Conservation (phyloP, 495 filamentous ascomycete species). For the Trypethelium eluteriae region DNA sequence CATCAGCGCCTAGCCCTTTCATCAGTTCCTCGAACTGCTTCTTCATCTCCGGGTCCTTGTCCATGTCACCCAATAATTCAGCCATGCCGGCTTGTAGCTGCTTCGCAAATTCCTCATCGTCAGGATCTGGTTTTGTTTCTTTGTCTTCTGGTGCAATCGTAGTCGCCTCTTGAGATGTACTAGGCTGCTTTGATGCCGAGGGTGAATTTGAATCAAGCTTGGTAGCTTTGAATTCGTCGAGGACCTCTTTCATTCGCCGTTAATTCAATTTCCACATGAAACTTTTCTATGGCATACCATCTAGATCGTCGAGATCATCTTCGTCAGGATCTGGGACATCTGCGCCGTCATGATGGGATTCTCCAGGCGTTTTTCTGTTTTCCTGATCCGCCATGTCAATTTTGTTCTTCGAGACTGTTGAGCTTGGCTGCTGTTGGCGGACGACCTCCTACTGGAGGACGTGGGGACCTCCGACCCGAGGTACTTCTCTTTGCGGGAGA, state of each 20-base stretch:
- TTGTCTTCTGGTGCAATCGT: conserved; percentile 23
- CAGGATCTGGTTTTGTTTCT: conserved; percentile 28
- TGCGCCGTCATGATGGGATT: conserved; percentile 30
- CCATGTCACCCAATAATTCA: conserved; percentile 62
- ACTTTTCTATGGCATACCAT: conserved; percentile 49
- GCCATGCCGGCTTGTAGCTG: conserved; percentile 84
- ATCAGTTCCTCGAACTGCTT: conserved; percentile 81
- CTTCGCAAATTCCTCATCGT: conserved; percentile 65
- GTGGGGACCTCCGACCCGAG: too few relatives aligned
- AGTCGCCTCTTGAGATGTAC: conserved; percentile 37
- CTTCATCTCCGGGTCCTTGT: conserved; percentile 65
- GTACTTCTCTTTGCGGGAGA: too few relatives aligned
- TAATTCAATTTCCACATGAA: neutral
- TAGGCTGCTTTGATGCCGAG: conserved; percentile 27
- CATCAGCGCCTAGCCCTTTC: conserved; percentile 58
- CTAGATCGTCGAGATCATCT: conserved; percentile 85
- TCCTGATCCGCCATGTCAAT: conserved; percentile 8
- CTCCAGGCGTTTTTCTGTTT: conserved; percentile 12
- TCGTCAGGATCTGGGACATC: conserved; percentile 67
- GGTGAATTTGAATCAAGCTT: conserved; percentile 45
- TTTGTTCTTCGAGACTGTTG: neutral
- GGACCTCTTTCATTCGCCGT: conserved; percentile 54
- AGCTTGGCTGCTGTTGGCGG: neutral
- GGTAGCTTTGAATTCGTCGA: conserved; percentile 73
- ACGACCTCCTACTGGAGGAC: too few relatives aligned